Percentiles rank a stretch among this genome's conserved stretches.
These are phyloP conservation scores for Fusarium buharicum DNA, from an alignment of 2,329 filamentous ascomycete species.

Conservation along the genomic window DNA sequence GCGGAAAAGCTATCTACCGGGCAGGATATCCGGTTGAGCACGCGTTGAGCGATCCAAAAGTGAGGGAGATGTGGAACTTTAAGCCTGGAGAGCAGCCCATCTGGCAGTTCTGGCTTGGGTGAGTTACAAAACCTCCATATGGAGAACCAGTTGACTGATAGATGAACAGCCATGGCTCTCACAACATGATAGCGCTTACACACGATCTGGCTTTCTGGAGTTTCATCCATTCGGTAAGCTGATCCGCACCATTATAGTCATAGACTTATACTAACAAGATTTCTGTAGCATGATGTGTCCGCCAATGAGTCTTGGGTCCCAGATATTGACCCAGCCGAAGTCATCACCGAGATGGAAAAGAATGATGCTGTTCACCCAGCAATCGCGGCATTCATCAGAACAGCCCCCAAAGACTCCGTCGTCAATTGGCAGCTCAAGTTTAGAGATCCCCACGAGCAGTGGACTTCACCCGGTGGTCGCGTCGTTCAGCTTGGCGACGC, in stretches of 20 bases:
- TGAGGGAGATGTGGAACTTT: constrained; percentile 33
- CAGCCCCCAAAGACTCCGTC: constrained; percentile 28
- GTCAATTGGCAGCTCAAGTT: constrained; percentile 37
- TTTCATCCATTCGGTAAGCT: constrained; percentile 28
- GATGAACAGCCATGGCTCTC: constrained; percentile 15
- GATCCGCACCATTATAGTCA: rapidly evolving
- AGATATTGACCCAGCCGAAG: constrained; percentile 24
- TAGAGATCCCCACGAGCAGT: constrained; percentile 31
- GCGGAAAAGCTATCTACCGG: constrained; percentile 30
- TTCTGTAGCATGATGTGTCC: constrained; percentile 13
- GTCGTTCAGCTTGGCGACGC: constrained; percentile 31
- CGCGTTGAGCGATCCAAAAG: constrained; percentile 22
- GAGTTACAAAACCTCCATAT: rapidly evolving
- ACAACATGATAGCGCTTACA: constrained; percentile 26
- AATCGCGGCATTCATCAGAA: constrained; percentile 24
- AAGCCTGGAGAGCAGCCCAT: constrained; percentile 15
- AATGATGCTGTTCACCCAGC: constrained; percentile 26
- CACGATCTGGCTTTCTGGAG: constrained; percentile 31
- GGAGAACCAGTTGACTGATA: not conserved
- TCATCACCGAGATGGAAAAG: constrained; percentile 30
- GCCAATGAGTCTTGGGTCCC: constrained; percentile 32
- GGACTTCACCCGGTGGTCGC: constrained; percentile 28
- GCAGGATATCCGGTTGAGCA: constrained; percentile 27
- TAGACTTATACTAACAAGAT: rapidly evolving
- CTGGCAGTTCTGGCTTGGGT: constrained; percentile 36